Evolutionary conservation across 1,284 basidiomycete species (phyloP).

Genomic region (Phellopilus nigrolimitatus): DNA sequence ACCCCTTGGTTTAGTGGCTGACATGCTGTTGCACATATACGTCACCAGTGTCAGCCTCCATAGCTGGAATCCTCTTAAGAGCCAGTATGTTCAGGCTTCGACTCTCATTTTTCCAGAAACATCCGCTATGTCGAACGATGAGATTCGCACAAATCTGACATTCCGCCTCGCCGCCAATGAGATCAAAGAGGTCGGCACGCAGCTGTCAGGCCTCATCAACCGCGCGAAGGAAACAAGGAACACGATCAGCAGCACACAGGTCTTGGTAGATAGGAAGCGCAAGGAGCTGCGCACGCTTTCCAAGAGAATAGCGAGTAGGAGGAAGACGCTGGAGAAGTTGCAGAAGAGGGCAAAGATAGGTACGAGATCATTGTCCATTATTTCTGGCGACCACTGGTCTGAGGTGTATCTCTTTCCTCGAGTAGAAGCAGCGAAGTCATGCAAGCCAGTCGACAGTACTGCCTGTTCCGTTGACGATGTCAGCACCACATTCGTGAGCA

Average conservation of each 20-base stretch:
- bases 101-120: neutral
- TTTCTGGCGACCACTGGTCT: neutral
- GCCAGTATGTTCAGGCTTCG: neutral
- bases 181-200: neutral
- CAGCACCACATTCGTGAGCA: slow-evolving; percentile 15
- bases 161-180: slow-evolving; percentile 12
- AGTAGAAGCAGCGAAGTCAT: neutral
- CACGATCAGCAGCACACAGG: slow-evolving; percentile 1
- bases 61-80: neutral
- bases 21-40: no score
- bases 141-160: slow-evolving; percentile 1
- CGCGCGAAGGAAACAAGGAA: neutral
- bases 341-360: neutral
- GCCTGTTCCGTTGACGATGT: neutral
- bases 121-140: slow-evolving; percentile 1
- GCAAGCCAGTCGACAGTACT: neutral
- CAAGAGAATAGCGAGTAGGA: neutral
- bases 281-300: slow-evolving; percentile 10
- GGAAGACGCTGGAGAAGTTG: slow-evolving; percentile 11
- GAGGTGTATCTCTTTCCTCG: neutral
- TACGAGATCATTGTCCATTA: neutral
- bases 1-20: no score
- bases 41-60: neutral
- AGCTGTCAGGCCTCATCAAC: slow-evolving; percentile 5
- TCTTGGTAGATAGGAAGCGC: slow-evolving; percentile 9